Evolutionary conservation across 2,329 filamentous ascomycete genomes (phyloP).

Genomic region (Arthroderma sp.): DNA sequence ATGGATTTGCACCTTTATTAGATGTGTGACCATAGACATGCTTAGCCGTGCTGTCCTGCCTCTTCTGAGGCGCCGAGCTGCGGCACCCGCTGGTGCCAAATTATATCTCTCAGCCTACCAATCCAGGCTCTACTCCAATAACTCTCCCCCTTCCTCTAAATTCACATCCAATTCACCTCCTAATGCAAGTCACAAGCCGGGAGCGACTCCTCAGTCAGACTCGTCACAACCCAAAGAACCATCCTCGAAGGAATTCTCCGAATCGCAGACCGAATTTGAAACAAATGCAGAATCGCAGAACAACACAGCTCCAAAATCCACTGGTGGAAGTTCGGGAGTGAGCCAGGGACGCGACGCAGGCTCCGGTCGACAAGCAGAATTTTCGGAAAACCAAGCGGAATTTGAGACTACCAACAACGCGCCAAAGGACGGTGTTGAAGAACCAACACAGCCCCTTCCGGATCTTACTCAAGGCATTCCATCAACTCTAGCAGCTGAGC

Average conservation of each 20-base stretch:
- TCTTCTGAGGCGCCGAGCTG: constrained; percentile 28
- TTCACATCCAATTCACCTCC: constrained; percentile 12
- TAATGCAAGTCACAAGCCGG: constrained; percentile 16
- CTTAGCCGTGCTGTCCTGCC: constrained; percentile 33
- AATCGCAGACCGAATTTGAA: constrained; percentile 28
- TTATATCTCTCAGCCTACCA: constrained; percentile 21
- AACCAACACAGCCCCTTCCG: constrained; percentile 51
- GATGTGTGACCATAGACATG: constrained; percentile 18
- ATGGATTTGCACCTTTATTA: no score
- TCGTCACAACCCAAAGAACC: constrained; percentile 9
- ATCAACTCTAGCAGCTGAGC: constrained; percentile 73
- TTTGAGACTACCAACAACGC: constrained; percentile 24
- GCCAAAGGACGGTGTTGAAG: constrained; percentile 18
- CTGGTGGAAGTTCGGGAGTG: background rate
- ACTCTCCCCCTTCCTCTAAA: constrained; percentile 21
- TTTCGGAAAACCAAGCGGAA: constrained; percentile 26
- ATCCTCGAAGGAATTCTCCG: constrained; percentile 16
- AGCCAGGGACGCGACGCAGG: constrained; percentile 6
- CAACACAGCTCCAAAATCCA: constrained; percentile 18
- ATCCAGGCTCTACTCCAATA: constrained; percentile 28
- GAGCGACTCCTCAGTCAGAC: constrained; percentile 8
- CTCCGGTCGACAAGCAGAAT: constrained; percentile 30
- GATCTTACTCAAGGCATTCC: constrained; percentile 92
- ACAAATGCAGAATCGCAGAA: constrained; percentile 20
- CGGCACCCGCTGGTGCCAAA: constrained; percentile 23